Evolutionary conservation across 2,329 filamentous ascomycete species (phyloP).

Genomic region (Gaeumannomyces sp.): DNA sequence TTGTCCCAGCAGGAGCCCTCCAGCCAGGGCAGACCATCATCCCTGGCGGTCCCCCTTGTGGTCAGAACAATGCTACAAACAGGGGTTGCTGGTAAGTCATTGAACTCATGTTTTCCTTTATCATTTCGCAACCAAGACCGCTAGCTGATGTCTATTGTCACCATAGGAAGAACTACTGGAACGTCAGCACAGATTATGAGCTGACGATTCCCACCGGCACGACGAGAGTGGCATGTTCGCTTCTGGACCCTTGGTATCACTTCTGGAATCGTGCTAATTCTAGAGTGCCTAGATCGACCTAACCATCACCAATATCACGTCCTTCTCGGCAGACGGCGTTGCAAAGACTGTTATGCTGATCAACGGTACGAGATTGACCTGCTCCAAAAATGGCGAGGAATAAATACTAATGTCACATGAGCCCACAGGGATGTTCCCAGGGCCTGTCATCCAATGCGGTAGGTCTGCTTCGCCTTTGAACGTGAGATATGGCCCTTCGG

Average conservation of each 20-base stretch:
- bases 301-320: conserved; percentile 20
- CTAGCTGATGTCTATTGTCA: too few relatives aligned
- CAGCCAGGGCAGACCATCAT: conserved; percentile 19
- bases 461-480: background rate
- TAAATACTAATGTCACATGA: too few relatives aligned
- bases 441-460: conserved; percentile 6
- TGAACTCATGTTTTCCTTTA: background rate
- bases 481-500: background rate
- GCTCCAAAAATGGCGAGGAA: background rate
- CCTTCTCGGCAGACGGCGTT: conserved; percentile 19
- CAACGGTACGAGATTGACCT: conserved; percentile 22
- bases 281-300: conserved; percentile 19
- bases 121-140: too few relatives aligned
- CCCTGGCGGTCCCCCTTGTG: conserved; percentile 21
- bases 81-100: conserved; percentile 20
- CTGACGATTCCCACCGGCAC: conserved; percentile 20
- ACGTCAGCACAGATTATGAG: conserved; percentile 26
- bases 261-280: background rate
- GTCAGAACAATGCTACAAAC: conserved; percentile 24
- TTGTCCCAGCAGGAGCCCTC: conserved; percentile 11
- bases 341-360: conserved; percentile 35
- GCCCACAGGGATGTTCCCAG: conserved; percentile 4
- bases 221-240: conserved; percentile 18
- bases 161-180: conserved; percentile 23
- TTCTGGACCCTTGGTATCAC: background rate